Conservation (phyloP, 495 filamentous ascomycete genomes). For the Penicillium riverlandense region DNA sequence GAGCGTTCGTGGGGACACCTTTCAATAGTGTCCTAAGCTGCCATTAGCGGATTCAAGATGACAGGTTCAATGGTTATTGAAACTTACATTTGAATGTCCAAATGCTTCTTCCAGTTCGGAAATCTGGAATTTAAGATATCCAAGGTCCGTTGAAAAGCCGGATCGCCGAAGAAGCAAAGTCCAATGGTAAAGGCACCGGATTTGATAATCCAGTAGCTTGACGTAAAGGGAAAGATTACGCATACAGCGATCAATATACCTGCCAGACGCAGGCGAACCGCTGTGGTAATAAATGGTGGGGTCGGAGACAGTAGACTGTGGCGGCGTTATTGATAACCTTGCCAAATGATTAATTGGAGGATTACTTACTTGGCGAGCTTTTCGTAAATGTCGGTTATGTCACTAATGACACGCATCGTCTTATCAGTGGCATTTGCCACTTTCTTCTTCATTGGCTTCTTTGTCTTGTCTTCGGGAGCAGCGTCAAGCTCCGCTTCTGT, state of each 20-base stretch:
- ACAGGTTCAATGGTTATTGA: no score
- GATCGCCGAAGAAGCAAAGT: slow-evolving; percentile 75
- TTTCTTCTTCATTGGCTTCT: slow-evolving; percentile 70
- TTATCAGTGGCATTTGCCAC: slow-evolving; percentile 72
- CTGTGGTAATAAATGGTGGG: slow-evolving; percentile 61
- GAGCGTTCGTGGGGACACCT: slow-evolving; percentile 84
- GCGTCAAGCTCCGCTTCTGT: slow-evolving; percentile 53
- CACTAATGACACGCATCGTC: slow-evolving; percentile 67
- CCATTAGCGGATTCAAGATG: no score
- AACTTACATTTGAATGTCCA: slow-evolving; percentile 59
- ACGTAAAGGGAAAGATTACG: slow-evolving; percentile 51
- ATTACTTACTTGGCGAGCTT: slow-evolving; percentile 62
- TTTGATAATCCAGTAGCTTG: slow-evolving; percentile 71
- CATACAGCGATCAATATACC: slow-evolving; percentile 51
- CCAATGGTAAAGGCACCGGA: slow-evolving; percentile 57
- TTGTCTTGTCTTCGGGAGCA: slow-evolving; percentile 68
- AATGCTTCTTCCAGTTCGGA: slow-evolving; percentile 68
- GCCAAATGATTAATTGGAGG: background rate
- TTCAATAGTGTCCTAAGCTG: slow-evolving; percentile 59
- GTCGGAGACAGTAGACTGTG: slow-evolving; percentile 67
- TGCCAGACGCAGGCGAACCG: slow-evolving; percentile 56
- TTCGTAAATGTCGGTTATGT: slow-evolving; percentile 74
- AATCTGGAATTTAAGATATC: slow-evolving; percentile 56
- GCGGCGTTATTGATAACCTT: slow-evolving; percentile 1
- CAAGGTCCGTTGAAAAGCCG: slow-evolving; percentile 53